phyloP scores from a whole-genome alignment of 768 basidiomycete genomes.

The Trametopsis cervina region DNA sequence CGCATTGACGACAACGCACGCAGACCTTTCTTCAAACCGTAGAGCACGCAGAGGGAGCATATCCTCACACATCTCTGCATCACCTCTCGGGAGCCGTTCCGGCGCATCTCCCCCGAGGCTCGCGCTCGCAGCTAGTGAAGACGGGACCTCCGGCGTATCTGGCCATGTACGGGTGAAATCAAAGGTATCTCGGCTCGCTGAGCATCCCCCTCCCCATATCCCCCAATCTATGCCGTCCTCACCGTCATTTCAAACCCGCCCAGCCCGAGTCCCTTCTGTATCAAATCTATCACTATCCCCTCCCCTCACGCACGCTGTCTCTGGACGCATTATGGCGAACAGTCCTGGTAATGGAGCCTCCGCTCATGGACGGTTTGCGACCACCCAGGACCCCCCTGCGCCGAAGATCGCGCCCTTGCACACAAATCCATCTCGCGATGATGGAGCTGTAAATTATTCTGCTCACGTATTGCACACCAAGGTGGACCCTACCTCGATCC shows the following conservation, averaged over 20 bases:
- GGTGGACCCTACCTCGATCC: slow-evolving; percentile 50
- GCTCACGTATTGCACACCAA: slow-evolving; percentile 24
- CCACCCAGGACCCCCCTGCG: slow-evolving; percentile 15
- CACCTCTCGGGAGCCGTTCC: background rate
- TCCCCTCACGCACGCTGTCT: slow-evolving; percentile 15
- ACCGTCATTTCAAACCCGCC: slow-evolving; percentile 19
- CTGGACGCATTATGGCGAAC: slow-evolving; percentile 11
- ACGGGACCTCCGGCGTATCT: slow-evolving; percentile 10
- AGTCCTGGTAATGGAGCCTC: slow-evolving; percentile 14
- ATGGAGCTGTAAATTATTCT: slow-evolving; percentile 19
- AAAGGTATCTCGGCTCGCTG: slow-evolving; percentile 48
- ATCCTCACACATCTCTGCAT: slow-evolving; percentile 19
- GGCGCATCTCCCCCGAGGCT: slow-evolving; percentile 12
- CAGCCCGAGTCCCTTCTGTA: slow-evolving; percentile 26
- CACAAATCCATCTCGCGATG: slow-evolving; percentile 18
- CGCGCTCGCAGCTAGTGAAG: slow-evolving; percentile 14
- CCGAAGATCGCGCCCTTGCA: slow-evolving; percentile 16
- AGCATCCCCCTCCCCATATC: slow-evolving; percentile 19
- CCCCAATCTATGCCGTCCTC: slow-evolving; percentile 15
- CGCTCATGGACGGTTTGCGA: slow-evolving; percentile 18
- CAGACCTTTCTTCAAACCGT: slow-evolving; percentile 10
- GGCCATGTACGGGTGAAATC: slow-evolving; percentile 42
- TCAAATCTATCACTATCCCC: slow-evolving; percentile 22
- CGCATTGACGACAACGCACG: slow-evolving; percentile 21
- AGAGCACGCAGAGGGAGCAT: slow-evolving; percentile 20